Percentiles rank a stretch among this genome's conserved stretches.
Conservation (phyloP, 257 asterid genomes). For the Voacanga thouarsii region DNA sequence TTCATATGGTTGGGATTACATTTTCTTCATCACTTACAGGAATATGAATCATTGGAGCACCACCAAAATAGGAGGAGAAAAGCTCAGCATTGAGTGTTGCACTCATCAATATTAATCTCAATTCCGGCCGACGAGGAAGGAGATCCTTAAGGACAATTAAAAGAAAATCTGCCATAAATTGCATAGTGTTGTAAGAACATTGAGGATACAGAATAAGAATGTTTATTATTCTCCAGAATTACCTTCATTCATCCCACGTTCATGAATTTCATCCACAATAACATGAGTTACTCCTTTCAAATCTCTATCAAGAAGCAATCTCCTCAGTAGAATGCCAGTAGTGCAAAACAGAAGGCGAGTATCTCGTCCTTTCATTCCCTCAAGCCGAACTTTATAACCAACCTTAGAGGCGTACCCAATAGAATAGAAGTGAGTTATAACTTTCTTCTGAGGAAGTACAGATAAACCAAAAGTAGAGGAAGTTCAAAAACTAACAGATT, state of each 20-base stretch:
- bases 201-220: conserved; percentile 13
- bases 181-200: conserved; percentile 27
- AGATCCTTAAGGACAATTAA: conserved; percentile 88
- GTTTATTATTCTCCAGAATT: conserved; percentile 14
- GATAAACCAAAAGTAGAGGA: conserved; percentile 10
- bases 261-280: conserved; percentile 91
- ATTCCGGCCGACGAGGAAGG: conserved; percentile 82
- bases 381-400: conserved; percentile 92
- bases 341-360: conserved; percentile 93
- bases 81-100: conserved; percentile 93
- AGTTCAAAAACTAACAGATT: conserved; percentile 57
- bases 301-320: conserved; percentile 78
- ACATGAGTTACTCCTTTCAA: conserved; percentile 86
- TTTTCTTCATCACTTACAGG: conserved; percentile 53
- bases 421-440: conserved; percentile 6
- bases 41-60: conserved; percentile 82
- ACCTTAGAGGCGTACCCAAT: conserved; percentile 40
- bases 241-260: conserved; percentile 99
- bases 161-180: conserved; percentile 72
- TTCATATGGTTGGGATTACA: background rate
- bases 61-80: conserved; percentile 79
- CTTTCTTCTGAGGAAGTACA: background rate
- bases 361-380: conserved; percentile 92
- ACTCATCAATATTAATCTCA: conserved; percentile 84
- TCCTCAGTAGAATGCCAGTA: conserved; percentile 80